These are phyloP conservation scores for Cicer chorassanicum DNA, from an alignment of 306 rosid species.

Conservation along the genomic window DNA sequence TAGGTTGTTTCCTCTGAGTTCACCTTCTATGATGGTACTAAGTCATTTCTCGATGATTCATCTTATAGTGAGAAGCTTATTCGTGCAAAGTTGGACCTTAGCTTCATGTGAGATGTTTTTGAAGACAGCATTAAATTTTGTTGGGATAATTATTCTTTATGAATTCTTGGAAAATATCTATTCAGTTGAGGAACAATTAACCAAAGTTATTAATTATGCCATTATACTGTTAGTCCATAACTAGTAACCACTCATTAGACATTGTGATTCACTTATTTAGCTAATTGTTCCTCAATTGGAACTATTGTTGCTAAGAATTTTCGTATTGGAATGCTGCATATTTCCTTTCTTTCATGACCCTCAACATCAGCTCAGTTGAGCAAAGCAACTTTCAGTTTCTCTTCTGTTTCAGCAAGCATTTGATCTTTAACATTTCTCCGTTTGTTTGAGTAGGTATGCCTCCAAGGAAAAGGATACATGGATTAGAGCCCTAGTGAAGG, in stretches of 20 bases:
- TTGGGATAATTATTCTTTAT: constrained; percentile 18
- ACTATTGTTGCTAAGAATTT: constrained; percentile 38
- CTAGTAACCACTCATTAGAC: constrained; percentile 27
- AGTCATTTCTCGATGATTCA: constrained; percentile 85
- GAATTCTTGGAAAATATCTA: constrained; percentile 31
- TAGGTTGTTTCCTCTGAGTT: constrained; percentile 95
- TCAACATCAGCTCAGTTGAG: not conserved
- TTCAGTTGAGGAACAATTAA: constrained; percentile 26
- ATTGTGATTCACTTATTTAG: constrained; percentile 20
- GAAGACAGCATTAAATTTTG: constrained; percentile 3
- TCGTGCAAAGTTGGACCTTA: constrained; percentile 95
- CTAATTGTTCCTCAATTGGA: constrained; percentile 33
- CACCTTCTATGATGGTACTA: constrained; percentile 94
- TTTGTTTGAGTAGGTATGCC: constrained; percentile 75
- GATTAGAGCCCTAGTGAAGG: constrained; percentile 93
- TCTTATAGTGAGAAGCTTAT: constrained; percentile 89
- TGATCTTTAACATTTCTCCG: constrained; percentile 40
- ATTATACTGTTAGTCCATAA: constrained; percentile 16
- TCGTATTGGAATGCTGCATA: constrained; percentile 20
- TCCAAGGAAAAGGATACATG: constrained; percentile 93
- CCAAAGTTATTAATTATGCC: constrained; percentile 12
- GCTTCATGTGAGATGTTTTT: constrained; percentile 81
- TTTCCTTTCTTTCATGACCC: not conserved
- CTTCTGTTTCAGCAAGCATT: not conserved
- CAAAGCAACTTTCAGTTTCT: constrained; percentile 22